Evolutionary conservation across 2,329 filamentous ascomycete genomes (phyloP).

Genomic region (Diaporthe australafricana): DNA sequence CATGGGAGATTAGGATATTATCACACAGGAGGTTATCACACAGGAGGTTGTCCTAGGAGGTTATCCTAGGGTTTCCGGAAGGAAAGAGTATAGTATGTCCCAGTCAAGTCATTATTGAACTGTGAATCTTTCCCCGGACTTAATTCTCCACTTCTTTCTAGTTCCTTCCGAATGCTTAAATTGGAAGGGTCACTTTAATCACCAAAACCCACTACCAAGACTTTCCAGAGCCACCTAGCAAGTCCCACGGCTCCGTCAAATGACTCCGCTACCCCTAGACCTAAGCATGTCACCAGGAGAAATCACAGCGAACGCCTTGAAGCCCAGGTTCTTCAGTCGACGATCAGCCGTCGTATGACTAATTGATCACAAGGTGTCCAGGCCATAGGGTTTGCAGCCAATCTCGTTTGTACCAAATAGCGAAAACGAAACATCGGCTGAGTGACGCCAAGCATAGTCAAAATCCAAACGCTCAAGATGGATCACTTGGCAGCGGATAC

Average conservation of each 20-base stretch:
- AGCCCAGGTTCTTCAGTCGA: not conserved
- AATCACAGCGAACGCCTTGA: not conserved
- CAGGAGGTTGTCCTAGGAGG: not conserved
- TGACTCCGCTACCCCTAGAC: not conserved
- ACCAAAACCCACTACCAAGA: not conserved
- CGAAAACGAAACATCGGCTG: conserved; percentile 11
- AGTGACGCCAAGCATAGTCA: not conserved
- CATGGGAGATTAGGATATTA: not conserved
- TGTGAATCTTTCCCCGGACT: not conserved
- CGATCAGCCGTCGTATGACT: not conserved
- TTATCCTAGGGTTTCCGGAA: too few relatives aligned
- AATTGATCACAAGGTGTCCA: not conserved
- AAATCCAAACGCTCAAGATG: not conserved
- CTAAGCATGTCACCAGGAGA: too few relatives aligned
- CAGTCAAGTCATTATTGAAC: too few relatives aligned
- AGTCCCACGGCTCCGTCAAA: not conserved
- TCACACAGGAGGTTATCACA: not conserved
- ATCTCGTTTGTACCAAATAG: not conserved
- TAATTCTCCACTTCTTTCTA: conserved; percentile 3
- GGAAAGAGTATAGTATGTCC: too few relatives aligned
- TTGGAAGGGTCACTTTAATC: not conserved
- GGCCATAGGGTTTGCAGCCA: not conserved
- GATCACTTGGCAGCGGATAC: conserved; percentile 2
- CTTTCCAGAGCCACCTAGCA: not conserved
- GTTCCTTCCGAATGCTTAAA: conserved; percentile 6